A percentile compares a stretch with the other conserved stretches of the same genome.
Evolutionary conservation across 23 red algal species (phyloP).

Genomic region (Gracilaria vermiculophylla): DNA sequence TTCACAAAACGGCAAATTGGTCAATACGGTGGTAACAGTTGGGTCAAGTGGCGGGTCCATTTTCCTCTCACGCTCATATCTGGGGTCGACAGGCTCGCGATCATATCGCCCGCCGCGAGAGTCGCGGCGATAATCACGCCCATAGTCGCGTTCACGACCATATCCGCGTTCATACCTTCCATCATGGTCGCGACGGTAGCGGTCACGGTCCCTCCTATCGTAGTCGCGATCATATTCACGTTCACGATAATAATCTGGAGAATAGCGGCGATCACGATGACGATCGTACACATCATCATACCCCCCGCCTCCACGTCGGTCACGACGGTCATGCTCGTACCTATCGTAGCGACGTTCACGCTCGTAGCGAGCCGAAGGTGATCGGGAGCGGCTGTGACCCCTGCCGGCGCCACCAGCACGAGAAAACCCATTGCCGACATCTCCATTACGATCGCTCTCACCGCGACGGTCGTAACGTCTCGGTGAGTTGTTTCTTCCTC

Average conservation of each 20-base stretch:
- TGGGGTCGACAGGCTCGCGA: constrained; percentile 6
- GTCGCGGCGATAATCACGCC: constrained; percentile 17
- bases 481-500: background rate
- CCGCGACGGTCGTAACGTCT: constrained; percentile 21
- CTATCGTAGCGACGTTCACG: constrained; percentile 39
- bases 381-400: constrained; percentile 1
- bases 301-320: background rate
- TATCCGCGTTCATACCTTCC: background rate
- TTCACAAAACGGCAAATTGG: constrained; percentile 64
- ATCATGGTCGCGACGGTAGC: constrained; percentile 3
- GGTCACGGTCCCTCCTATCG: constrained; percentile 28
- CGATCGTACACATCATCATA: constrained; percentile 14
- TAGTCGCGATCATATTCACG: constrained; percentile 44
- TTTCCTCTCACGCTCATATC: constrained; percentile 30
- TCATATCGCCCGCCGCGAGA: constrained; percentile 13
- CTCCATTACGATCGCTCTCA: background rate
- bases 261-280: constrained; percentile 18
- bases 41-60: constrained; percentile 26
- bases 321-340: constrained; percentile 21
- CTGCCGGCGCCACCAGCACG: background rate
- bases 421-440: constrained; percentile 26
- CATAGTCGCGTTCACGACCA: constrained; percentile 11
- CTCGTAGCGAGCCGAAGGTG: constrained; percentile 8
- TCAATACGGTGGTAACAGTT: constrained; percentile 46
- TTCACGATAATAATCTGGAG: constrained; percentile 32